phyloP scores from a whole-genome alignment of 2,329 filamentous ascomycete species.

The Diaporthe eres region DNA sequence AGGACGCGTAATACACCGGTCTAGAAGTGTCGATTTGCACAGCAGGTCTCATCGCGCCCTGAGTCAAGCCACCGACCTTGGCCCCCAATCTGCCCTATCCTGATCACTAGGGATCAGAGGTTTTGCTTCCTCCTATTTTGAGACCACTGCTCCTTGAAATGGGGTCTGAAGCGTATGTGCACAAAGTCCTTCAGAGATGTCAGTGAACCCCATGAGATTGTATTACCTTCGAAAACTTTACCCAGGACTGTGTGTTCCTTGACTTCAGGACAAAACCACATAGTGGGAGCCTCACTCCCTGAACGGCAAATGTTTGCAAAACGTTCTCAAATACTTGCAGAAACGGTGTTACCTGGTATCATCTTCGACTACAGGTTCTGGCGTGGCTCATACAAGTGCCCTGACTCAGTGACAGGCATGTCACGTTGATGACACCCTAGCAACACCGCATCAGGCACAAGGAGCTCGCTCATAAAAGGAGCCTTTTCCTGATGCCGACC shows the following conservation, averaged over 20 bases:
- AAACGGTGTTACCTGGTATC: too few relatives aligned
- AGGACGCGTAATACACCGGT: neutral
- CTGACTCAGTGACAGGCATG: neutral
- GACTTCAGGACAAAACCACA: too few relatives aligned
- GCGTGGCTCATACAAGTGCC: neutral
- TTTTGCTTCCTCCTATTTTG: neutral
- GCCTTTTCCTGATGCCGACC: neutral
- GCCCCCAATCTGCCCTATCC: neutral
- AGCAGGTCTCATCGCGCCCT: neutral
- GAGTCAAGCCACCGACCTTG: neutral
- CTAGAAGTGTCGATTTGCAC: neutral
- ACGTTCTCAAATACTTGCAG: too few relatives aligned
- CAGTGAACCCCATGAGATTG: too few relatives aligned
- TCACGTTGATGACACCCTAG: neutral
- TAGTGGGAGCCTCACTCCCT: too few relatives aligned
- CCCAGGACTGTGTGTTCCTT: too few relatives aligned
- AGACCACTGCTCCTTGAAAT: neutral
- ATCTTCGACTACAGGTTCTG: neutral
- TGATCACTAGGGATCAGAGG: neutral
- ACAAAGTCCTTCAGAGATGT: too few relatives aligned
- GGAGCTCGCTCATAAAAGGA: neutral
- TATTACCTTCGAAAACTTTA: too few relatives aligned
- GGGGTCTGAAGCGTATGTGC: too few relatives aligned
- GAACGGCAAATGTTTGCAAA: too few relatives aligned
- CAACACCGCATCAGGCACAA: neutral